Evolutionary conservation across 495 filamentous ascomycete species (phyloP).

Genomic region (Hypomontagnella submonticulosa): DNA sequence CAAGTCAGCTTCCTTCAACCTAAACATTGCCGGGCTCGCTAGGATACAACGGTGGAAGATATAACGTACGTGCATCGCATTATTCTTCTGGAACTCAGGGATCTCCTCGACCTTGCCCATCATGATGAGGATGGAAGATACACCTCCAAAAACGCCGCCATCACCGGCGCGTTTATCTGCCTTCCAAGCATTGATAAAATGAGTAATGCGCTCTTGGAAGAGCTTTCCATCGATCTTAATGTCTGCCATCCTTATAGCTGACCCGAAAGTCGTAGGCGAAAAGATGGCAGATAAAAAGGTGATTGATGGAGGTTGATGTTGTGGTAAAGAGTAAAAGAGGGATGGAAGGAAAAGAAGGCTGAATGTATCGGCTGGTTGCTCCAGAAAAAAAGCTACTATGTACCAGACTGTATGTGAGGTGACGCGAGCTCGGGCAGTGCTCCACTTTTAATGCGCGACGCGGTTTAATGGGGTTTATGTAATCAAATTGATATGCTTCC

Average conservation of each 20-base stretch:
- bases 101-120: conserved; percentile 95
- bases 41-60: conserved; percentile 7
- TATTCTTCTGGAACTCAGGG: conserved; percentile 88
- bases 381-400: conserved; percentile 19
- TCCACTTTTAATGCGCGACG: conserved; percentile 42
- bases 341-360: conserved; percentile 26
- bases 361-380: conserved; percentile 21
- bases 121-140: conserved; percentile 82
- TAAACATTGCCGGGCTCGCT: neutral
- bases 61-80: conserved; percentile 89
- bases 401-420: conserved; percentile 23
- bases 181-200: conserved; percentile 92
- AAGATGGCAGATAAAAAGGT: conserved; percentile 32
- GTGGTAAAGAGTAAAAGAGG: conserved; percentile 39
- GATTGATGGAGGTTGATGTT: conserved; percentile 19
- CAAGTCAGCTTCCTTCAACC: conserved; percentile 14
- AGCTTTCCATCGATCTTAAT: conserved; percentile 90
- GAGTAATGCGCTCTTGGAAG: conserved; percentile 91
- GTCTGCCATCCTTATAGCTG: conserved; percentile 63
- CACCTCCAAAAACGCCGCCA: conserved; percentile 82
- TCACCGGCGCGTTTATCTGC: conserved; percentile 86
- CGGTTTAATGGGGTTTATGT: conserved; percentile 33
- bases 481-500: neutral
- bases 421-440: conserved; percentile 32
- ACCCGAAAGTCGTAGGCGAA: conserved; percentile 34